Conservation (phyloP, 23 red algal species). For the Gracilaria caudata region DNA sequence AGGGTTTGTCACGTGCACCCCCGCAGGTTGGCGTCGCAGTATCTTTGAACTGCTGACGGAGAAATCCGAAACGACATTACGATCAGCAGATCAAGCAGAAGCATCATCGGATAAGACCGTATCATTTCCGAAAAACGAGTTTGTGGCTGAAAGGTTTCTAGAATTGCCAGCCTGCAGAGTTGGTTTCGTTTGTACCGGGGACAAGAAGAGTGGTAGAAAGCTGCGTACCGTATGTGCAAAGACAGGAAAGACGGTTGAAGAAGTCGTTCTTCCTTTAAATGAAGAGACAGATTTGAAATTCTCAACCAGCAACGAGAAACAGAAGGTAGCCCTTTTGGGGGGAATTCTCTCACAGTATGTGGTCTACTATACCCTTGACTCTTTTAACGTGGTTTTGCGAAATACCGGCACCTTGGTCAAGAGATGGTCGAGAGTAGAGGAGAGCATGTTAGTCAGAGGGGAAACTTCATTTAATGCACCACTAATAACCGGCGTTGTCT, state of each 20-base stretch:
- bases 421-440: neutral
- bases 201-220: neutral
- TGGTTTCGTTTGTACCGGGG: neutral
- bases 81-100: neutral
- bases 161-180: neutral
- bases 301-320: neutral
- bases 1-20: neutral
- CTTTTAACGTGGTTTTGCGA: neutral
- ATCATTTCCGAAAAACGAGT: neutral
- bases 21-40: neutral
- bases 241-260: neutral
- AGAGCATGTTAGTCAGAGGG: constrained; percentile 6
- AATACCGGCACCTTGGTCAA: neutral
- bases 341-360: constrained; percentile 8
- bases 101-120: neutral
- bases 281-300: neutral
- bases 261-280: neutral
- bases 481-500: constrained; percentile 10
- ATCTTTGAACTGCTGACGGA: neutral
- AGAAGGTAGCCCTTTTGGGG: neutral
- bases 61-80: neutral
- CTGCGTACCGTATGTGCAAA: constrained; percentile 4
- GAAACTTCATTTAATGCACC: constrained; percentile 24
- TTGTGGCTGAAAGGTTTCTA: constrained; percentile 11
- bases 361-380: neutral